These are phyloP conservation scores for Gymnopilus junonius DNA, from an alignment of 768 basidiomycete species.

Conservation along the genomic window DNA sequence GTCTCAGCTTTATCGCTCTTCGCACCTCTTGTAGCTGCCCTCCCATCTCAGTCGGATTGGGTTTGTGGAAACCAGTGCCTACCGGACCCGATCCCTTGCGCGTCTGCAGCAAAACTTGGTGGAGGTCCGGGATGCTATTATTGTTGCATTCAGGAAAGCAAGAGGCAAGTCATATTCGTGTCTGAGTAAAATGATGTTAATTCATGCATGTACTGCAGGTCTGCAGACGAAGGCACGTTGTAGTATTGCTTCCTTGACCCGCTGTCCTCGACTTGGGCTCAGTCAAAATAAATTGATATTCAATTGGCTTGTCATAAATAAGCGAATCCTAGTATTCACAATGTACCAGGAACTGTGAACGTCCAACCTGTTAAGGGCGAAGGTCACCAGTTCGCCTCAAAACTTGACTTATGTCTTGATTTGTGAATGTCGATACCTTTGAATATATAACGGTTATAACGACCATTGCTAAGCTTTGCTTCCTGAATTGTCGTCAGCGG, in stretches of 20 bases:
- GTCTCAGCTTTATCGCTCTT: background rate
- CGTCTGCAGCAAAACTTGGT: background rate
- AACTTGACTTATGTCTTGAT: too few relatives aligned
- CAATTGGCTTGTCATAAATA: background rate
- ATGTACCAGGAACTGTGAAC: too few relatives aligned
- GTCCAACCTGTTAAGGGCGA: too few relatives aligned
- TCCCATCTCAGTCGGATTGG: background rate
- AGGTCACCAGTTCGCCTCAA: too few relatives aligned
- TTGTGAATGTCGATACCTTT: too few relatives aligned
- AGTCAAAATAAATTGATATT: background rate
- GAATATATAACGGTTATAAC: too few relatives aligned
- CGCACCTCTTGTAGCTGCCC: background rate
- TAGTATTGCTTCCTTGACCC: background rate
- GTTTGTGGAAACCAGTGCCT: background rate
- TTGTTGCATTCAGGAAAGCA: constrained; percentile 3
- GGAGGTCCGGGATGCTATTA: constrained; percentile 12
- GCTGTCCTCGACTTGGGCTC: background rate
- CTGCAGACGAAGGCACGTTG: background rate
- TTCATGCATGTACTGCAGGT: background rate
- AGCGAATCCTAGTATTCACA: too few relatives aligned
- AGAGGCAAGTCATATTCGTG: background rate
- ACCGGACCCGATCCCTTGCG: background rate
- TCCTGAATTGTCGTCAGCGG: too few relatives aligned
- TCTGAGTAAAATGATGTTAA: too few relatives aligned
- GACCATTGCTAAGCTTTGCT: too few relatives aligned